These are phyloP conservation scores for Trematosphaeria pertusa DNA, from an alignment of 2,329 filamentous ascomycete species.

Conservation along the genomic window DNA sequence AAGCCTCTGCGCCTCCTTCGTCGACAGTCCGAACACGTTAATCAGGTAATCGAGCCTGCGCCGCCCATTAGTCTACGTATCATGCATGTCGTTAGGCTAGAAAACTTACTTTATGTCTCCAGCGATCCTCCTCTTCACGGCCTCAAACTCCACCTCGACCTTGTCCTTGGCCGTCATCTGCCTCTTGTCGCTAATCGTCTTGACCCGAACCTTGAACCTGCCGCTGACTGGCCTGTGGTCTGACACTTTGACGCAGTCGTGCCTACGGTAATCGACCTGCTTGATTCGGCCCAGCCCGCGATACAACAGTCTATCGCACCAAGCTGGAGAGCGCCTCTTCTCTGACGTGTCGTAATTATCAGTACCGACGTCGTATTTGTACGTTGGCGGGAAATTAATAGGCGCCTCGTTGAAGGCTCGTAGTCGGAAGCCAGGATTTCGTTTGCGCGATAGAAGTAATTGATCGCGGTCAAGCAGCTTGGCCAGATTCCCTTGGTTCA, in stretches of 20 bases:
- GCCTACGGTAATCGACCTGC: slow-evolving; percentile 85
- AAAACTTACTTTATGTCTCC: slow-evolving; percentile 77
- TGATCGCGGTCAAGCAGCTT: slow-evolving; percentile 95
- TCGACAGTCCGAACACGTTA: slow-evolving; percentile 65
- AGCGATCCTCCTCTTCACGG: slow-evolving; percentile 71
- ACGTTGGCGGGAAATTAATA: slow-evolving; percentile 93
- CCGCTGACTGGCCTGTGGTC: slow-evolving; percentile 95
- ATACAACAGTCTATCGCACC: slow-evolving; percentile 95
- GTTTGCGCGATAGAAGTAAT: slow-evolving; percentile 83
- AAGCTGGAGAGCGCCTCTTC: slow-evolving; percentile 91
- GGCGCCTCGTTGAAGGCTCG: slow-evolving; percentile 89
- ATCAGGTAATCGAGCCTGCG: slow-evolving; percentile 69
- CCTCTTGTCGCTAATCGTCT: slow-evolving; percentile 75
- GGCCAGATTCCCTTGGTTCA: slow-evolving; percentile 78
- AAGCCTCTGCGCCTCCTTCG: slow-evolving; percentile 60
- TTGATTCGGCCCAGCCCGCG: slow-evolving; percentile 81
- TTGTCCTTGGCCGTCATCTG: slow-evolving; percentile 73
- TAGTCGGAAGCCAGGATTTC: slow-evolving; percentile 88
- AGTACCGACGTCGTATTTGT: slow-evolving; percentile 97
- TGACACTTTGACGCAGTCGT: slow-evolving; percentile 82
- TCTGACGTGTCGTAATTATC: slow-evolving; percentile 94
- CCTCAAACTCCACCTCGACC: slow-evolving; percentile 77
- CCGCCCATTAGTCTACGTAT: slow-evolving; percentile 7
- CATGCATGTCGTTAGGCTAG: not conserved
- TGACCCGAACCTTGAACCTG: slow-evolving; percentile 81